Evolutionary conservation across 2,329 filamentous ascomycete species (phyloP), one percentile per base, ranked within the genome.

Genomic region (Furcasterigmium sp.): DNA sequence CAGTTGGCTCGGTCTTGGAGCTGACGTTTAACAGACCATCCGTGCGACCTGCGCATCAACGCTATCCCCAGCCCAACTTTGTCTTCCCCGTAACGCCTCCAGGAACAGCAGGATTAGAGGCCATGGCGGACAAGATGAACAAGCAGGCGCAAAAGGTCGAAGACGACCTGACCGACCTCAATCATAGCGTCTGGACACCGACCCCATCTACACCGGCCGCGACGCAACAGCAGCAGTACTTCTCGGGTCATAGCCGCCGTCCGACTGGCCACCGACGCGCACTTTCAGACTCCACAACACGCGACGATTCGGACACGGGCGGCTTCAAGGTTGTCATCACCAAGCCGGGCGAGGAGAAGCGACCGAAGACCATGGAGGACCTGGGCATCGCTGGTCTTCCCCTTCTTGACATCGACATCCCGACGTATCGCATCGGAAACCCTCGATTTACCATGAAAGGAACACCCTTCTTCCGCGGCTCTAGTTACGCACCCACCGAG

Each of bases 271-370:
- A 76, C 50, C 74, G 76, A 43, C 80, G 85, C 51, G 81, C 86
- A 17, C 71, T 84, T 53, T 94, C 89, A 1, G 86, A 90, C 57
- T 90, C 87, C 26, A 91, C 85, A 6, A 68, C 85, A 43, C 84
- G 83, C 38, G 87, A 90, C 51, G 74, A 73, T 52, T 70, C 73
- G 17, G 82, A 85, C 46, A 72, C 73, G 3, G 85, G 84, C 26
- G 85, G 81, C 44, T 84, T 93, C 63, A 89, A 85, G 59, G 82
- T 94, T 29, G 76, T 91, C 47, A 91, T 94, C 55, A 85, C 89
- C 41, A 78, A 87, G 49, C 78, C 86, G 9, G 72, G 75, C 20
- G 75, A 78, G 36, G 77, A 78, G 23, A 56, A 61, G 32, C 75
- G 79, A 41, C 77, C 82, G 20, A 84, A 76, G 57, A 84, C 81